phyloP scores from a whole-genome alignment of 495 filamentous ascomycete genomes.

The Alectoria sarmentosa region DNA sequence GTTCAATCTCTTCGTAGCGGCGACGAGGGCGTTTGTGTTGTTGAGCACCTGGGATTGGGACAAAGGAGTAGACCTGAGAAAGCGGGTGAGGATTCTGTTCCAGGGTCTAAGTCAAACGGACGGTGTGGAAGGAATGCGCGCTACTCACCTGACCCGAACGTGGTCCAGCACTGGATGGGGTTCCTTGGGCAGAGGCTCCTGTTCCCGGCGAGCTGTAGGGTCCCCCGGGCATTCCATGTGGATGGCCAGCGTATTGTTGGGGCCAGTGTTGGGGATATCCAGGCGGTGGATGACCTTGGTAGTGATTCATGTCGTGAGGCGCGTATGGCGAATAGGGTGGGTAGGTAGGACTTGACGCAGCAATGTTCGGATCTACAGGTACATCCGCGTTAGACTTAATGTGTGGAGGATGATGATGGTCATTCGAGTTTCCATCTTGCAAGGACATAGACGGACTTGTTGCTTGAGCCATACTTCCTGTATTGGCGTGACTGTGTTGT shows the following conservation, averaged over 20 bases:
- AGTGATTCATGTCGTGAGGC: constrained; percentile 76
- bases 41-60: constrained; percentile 93
- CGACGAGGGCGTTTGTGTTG: constrained; percentile 95
- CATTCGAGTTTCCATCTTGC: constrained; percentile 65
- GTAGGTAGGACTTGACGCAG: constrained; percentile 86
- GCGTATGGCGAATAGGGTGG: constrained; percentile 83
- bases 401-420: constrained; percentile 57
- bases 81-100: constrained; percentile 40
- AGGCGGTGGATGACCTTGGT: constrained; percentile 45
- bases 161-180: constrained; percentile 52
- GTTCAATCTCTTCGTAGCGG: constrained; percentile 96
- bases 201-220: constrained; percentile 56
- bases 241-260: constrained; percentile 61
- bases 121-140: constrained; percentile 23
- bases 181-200: constrained; percentile 51
- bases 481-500: constrained; percentile 64
- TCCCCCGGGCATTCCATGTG: constrained; percentile 53
- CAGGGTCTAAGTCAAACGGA: constrained; percentile 26
- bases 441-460: constrained; percentile 90
- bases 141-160: constrained; percentile 67
- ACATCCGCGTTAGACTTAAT: constrained; percentile 90
- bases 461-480: constrained; percentile 94
- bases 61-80: constrained; percentile 90
- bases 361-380: constrained; percentile 98
- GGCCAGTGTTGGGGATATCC: constrained; percentile 66